Percentiles rank a stretch among this genome's conserved stretches.
phyloP scores from a whole-genome alignment of 495 filamentous ascomycete genomes.

The Trichoderma virens region DNA sequence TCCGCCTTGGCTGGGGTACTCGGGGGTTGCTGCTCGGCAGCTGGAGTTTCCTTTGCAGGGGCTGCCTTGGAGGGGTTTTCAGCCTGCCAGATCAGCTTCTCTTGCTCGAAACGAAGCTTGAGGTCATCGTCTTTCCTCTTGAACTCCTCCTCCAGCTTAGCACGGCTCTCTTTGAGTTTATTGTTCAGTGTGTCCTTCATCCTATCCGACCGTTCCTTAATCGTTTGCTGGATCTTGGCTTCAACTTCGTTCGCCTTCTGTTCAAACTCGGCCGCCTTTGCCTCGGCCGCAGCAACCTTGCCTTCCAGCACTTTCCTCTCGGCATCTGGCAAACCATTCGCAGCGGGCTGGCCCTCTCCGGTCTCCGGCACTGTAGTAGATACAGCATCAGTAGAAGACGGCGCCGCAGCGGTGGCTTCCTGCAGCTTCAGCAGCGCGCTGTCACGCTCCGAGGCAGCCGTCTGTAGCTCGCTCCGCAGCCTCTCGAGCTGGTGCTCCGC shows the following conservation, averaged over 20 bases:
- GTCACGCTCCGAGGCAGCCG: slow-evolving; percentile 34
- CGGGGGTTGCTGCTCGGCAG: slow-evolving; percentile 22
- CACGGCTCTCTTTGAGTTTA: slow-evolving; percentile 56
- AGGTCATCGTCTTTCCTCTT: slow-evolving; percentile 43
- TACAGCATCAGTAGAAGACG: slow-evolving; percentile 15
- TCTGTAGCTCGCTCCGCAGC: slow-evolving; percentile 34
- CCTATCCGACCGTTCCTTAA: slow-evolving; percentile 60
- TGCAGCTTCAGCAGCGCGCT: slow-evolving; percentile 31
- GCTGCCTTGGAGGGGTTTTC: slow-evolving; percentile 34
- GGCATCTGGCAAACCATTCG: slow-evolving; percentile 31
- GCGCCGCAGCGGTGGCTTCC: neutral
- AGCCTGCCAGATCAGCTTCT: slow-evolving; percentile 46
- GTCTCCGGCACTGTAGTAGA: too few species aligned
- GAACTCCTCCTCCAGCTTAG: slow-evolving; percentile 36
- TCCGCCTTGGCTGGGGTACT: slow-evolving; percentile 26
- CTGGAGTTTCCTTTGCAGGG: slow-evolving; percentile 12
- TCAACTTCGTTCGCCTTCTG: slow-evolving; percentile 46
- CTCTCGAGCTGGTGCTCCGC: slow-evolving; percentile 40
- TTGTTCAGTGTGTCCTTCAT: slow-evolving; percentile 65
- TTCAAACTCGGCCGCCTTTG: slow-evolving; percentile 48
- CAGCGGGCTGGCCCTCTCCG: neutral
- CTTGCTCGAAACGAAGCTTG: slow-evolving; percentile 58
- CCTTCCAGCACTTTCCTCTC: slow-evolving; percentile 47
- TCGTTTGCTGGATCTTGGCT: slow-evolving; percentile 43
- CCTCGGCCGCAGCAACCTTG: slow-evolving; percentile 34